Percentiles rank a stretch among this genome's conserved stretches.
Evolutionary conservation across 2,329 filamentous ascomycete genomes (phyloP).

Genomic region (Dactylellina leptospora): DNA sequence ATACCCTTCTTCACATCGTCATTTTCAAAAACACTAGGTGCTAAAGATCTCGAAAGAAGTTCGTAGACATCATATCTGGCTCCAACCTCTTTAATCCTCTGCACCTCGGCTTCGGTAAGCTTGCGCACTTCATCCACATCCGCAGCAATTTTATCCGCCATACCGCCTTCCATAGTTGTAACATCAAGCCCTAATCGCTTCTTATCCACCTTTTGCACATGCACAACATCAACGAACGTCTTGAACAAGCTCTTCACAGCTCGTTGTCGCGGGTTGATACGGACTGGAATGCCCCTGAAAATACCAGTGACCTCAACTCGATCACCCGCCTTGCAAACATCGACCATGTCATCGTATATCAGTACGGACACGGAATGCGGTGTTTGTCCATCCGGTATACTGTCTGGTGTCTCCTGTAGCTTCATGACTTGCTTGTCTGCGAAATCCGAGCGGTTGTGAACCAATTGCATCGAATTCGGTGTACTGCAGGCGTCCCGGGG

Average conservation of each 20-base stretch:
- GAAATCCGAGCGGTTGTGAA: conserved; percentile 94
- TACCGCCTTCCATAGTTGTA: conserved; percentile 84
- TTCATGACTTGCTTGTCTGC: conserved; percentile 99
- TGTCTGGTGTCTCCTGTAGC: conserved; percentile 95
- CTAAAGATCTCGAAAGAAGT: conserved; percentile 85
- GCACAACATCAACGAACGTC: conserved; percentile 93
- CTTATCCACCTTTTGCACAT: conserved; percentile 96
- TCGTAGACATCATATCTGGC: conserved; percentile 89
- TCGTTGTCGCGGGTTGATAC: conserved; percentile 90
- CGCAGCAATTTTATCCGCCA: conserved; percentile 75
- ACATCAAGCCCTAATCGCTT: conserved; percentile 90
- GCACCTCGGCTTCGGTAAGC: conserved; percentile 84
- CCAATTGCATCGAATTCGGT: conserved; percentile 96
- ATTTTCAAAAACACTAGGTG: conserved; percentile 95
- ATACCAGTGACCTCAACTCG: conserved; percentile 95
- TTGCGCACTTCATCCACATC: conserved; percentile 84
- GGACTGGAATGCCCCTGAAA: conserved; percentile 91
- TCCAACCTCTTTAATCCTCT: conserved; percentile 83
- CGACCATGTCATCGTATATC: conserved; percentile 94
- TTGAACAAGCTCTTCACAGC: conserved; percentile 96
- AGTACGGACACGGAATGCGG: conserved; percentile 96
- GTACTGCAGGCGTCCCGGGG: conserved; percentile 81
- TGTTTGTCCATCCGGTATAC: conserved; percentile 92
- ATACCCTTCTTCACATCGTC: conserved; percentile 99
- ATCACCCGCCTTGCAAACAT: conserved; percentile 97